These are phyloP conservation scores for Pythium apleroticum DNA, from an alignment of 352 stramenopile genomes.

Conservation along the genomic window DNA sequence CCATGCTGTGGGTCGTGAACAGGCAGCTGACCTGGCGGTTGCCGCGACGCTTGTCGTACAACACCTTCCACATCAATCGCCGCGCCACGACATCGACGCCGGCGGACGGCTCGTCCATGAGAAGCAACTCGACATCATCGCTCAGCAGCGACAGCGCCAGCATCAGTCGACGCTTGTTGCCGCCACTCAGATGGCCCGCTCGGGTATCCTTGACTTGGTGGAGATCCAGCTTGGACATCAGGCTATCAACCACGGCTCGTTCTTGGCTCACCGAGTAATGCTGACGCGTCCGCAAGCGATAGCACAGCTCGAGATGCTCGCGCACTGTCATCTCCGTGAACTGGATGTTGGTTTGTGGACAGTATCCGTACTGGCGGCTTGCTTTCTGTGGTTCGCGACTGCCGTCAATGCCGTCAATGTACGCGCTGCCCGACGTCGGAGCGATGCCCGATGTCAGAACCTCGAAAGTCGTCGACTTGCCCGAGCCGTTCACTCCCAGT, in stretches of 20 bases:
- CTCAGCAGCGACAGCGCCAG: slow-evolving; percentile 69
- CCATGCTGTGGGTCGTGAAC: slow-evolving; percentile 87
- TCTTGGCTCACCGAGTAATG: slow-evolving; percentile 30
- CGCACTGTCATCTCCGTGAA: slow-evolving; percentile 70
- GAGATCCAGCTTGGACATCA: slow-evolving; percentile 61
- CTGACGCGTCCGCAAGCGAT: slow-evolving; percentile 45
- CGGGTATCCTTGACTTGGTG: slow-evolving; percentile 56
- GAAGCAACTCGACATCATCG: slow-evolving; percentile 60
- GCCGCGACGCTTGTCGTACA: slow-evolving; percentile 58
- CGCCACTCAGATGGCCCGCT: slow-evolving; percentile 68
- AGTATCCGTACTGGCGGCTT: slow-evolving; percentile 74
- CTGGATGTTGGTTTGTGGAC: slow-evolving; percentile 74
- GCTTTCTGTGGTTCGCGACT: slow-evolving; percentile 51
- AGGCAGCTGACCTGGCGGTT: slow-evolving; percentile 57
- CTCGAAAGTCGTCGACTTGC: slow-evolving; percentile 97
- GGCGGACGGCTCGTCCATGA: slow-evolving; percentile 82
- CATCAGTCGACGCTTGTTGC: slow-evolving; percentile 83
- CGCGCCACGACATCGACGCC: slow-evolving; percentile 80
- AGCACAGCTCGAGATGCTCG: slow-evolving; percentile 78
- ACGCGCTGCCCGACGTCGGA: slow-evolving; percentile 60
- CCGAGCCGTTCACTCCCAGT: slow-evolving; percentile 93
- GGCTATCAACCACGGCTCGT: slow-evolving; percentile 32
- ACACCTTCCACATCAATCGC: slow-evolving; percentile 76
- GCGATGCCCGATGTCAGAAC: slow-evolving; percentile 92
- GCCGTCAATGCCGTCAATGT: slow-evolving; percentile 62